Conservation (phyloP, 164 flowering plant species). For the Echeveria elegans region DNA sequence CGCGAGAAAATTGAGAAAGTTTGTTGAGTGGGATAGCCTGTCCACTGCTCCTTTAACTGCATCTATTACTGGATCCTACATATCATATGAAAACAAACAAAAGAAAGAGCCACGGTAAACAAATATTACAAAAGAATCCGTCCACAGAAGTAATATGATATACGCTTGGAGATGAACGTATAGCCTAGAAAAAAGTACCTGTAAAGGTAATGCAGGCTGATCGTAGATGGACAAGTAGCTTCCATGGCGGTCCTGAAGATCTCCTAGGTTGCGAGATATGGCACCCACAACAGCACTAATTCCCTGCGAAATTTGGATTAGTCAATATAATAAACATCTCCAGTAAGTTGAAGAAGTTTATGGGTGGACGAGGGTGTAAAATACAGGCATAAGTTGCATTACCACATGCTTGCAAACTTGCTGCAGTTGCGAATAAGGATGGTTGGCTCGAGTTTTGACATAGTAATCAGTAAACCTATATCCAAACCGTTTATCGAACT, state of each 20-base stretch:
- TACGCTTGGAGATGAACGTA: not conserved
- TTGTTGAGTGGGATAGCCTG: slow-evolving; percentile 52
- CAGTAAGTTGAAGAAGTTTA: not conserved
- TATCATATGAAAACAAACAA: not conserved
- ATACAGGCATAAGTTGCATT: slow-evolving; percentile 19
- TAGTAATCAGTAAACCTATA: slow-evolving; percentile 63
- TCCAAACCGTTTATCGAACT: slow-evolving; percentile 63
- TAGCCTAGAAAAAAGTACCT: slow-evolving; percentile 23
- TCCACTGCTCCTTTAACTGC: slow-evolving; percentile 55
- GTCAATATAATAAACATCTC: not conserved
- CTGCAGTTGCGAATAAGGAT: slow-evolving; percentile 70
- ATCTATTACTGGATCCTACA: slow-evolving; percentile 65
- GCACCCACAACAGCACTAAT: slow-evolving; percentile 73
- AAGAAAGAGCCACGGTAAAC: not conserved
- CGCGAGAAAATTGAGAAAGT: slow-evolving; percentile 51
- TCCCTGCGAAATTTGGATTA: slow-evolving; percentile 30
- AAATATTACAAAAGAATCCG: not conserved
- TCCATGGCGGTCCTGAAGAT: slow-evolving; percentile 72
- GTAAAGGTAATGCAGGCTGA: slow-evolving; percentile 56
- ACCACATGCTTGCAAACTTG: slow-evolving; percentile 83
- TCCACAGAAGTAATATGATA: not conserved
- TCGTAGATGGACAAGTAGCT: slow-evolving; percentile 70
- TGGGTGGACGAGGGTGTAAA: not conserved
- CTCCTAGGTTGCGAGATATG: slow-evolving; percentile 60
- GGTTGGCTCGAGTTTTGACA: slow-evolving; percentile 69